Conservation (phyloP, 192 early-diverging fungal species). For the Gaertneriomyces sp. region DNA sequence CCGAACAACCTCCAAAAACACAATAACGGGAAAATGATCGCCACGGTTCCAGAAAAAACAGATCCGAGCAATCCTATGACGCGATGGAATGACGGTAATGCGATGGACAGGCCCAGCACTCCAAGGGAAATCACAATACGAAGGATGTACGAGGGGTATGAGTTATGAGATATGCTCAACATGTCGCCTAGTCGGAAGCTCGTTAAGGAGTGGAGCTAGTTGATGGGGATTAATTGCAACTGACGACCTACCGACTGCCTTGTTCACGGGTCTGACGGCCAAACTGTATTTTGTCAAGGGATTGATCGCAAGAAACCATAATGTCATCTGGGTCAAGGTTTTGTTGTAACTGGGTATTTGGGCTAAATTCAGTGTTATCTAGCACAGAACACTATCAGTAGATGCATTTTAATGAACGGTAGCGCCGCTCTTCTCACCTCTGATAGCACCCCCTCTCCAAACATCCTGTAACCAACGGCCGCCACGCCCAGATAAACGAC, state of each 20-base stretch:
- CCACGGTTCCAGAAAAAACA: constrained; percentile 49
- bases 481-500: constrained; percentile 52
- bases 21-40: constrained; percentile 47
- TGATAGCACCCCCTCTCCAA: constrained; percentile 55
- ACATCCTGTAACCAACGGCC: constrained; percentile 63
- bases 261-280: constrained; percentile 58
- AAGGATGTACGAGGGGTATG: neutral
- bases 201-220: too few species aligned
- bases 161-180: too few species aligned
- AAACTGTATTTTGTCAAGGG: constrained; percentile 71
- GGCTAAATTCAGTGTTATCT: constrained; percentile 71
- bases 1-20: constrained; percentile 49
- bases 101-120: constrained; percentile 49
- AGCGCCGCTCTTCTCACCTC: constrained; percentile 38
- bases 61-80: constrained; percentile 63
- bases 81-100: constrained; percentile 63
- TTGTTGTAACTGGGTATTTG: constrained; percentile 47
- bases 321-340: constrained; percentile 50
- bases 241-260: constrained; percentile 5
- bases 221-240: neutral
- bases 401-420: neutral
- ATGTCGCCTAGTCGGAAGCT: too few species aligned
- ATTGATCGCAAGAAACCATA: constrained; percentile 63
- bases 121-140: constrained; percentile 34
- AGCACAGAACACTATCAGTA: neutral